Conservation (phyloP, 495 filamentous ascomycete genomes). For the Pseudevernia furfuracea region DNA sequence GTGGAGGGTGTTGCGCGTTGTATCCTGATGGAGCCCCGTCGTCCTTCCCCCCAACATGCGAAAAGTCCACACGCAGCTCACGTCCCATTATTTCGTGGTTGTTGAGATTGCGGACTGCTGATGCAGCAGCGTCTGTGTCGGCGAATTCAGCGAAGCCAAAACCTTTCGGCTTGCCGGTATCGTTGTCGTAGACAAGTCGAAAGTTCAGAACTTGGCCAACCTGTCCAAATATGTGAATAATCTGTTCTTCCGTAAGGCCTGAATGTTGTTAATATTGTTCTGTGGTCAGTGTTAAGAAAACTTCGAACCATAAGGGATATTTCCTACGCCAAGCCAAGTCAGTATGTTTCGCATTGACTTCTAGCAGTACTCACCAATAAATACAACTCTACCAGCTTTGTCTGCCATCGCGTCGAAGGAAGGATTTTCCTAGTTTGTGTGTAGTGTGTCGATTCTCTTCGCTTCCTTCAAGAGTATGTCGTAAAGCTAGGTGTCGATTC, state of each 20-base stretch:
- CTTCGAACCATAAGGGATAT: conserved; percentile 26
- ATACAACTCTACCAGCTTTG: conserved; percentile 57
- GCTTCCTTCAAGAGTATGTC: not conserved
- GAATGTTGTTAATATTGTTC: conserved; percentile 21
- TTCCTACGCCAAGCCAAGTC: conserved; percentile 16
- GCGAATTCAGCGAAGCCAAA: conserved; percentile 94
- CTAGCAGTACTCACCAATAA: conserved; percentile 76
- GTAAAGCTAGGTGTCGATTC: not conserved
- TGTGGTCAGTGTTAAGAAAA: not conserved
- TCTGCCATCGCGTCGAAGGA: conserved; percentile 41
- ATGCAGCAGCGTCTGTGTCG: conserved; percentile 84
- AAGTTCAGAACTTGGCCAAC: conserved; percentile 89
- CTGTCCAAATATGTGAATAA: conserved; percentile 79
- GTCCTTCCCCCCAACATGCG: conserved; percentile 77
- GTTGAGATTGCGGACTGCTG: conserved; percentile 91
- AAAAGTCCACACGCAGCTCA: conserved; percentile 89
- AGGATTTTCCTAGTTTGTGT: not conserved
- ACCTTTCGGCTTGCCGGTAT: conserved; percentile 90
- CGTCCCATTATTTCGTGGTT: conserved; percentile 93
- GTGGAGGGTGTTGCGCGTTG: conserved; percentile 29
- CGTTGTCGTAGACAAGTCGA: conserved; percentile 88
- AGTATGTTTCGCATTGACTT: conserved; percentile 16
- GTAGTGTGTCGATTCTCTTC: not conserved
- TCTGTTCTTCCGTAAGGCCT: conserved; percentile 93
- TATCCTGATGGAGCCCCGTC: conserved; percentile 48